Evolutionary conservation across 441 rosid genomes (phyloP).

Genomic region (Manihot esculenta): DNA sequence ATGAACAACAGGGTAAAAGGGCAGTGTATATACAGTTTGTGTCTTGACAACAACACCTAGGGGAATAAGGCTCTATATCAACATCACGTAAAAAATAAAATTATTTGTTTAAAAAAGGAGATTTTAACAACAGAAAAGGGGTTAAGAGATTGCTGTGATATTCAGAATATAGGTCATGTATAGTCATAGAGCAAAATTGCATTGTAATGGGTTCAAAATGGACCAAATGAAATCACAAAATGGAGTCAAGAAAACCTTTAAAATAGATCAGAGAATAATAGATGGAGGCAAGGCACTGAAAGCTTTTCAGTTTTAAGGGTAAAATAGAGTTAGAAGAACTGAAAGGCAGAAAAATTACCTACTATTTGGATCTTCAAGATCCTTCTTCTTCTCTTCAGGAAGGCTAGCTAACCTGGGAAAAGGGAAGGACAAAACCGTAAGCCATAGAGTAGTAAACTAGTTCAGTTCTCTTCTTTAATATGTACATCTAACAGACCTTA

Average conservation of each 20-base stretch:
- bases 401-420: constrained; percentile 67
- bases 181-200: not conserved
- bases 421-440: constrained; percentile 18
- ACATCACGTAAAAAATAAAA: not conserved
- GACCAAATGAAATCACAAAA: not conserved
- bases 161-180: not conserved
- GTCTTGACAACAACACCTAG: not conserved
- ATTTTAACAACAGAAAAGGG: not conserved
- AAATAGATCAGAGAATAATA: not conserved
- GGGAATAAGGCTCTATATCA: not conserved
- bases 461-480: not conserved
- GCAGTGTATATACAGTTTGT: not conserved
- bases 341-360: constrained; percentile 42
- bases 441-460: not conserved
- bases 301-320: no score
- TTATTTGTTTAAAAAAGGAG: not conserved
- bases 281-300: not conserved
- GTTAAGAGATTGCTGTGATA: not conserved
- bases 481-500: constrained; percentile 7
- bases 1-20: not conserved
- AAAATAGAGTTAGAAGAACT: not conserved
- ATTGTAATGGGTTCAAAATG: not conserved
- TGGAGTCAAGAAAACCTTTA: not conserved
- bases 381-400: constrained; percentile 76
- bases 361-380: constrained; percentile 86